Evolutionary conservation across 768 basidiomycete genomes (phyloP).

Genomic region (Xerocomellus dryophilus): DNA sequence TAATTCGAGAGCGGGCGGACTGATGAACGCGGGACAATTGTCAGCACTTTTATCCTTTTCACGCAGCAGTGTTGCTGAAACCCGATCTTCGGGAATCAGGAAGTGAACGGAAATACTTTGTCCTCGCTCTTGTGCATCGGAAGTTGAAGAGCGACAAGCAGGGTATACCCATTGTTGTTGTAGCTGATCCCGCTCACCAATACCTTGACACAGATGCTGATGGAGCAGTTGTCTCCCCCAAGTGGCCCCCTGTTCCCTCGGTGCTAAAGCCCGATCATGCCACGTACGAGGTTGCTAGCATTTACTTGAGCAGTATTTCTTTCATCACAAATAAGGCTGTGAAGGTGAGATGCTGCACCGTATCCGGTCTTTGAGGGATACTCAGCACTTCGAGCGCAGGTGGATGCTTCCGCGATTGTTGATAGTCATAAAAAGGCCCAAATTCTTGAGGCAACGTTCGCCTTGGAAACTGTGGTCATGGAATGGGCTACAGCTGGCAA

Average conservation of each 20-base stretch:
- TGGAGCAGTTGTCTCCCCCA: constrained; percentile 58
- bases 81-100: constrained; percentile 51
- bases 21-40: neutral
- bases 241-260: constrained; percentile 66
- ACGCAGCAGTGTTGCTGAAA: constrained; percentile 70
- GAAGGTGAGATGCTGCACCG: constrained; percentile 70
- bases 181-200: neutral
- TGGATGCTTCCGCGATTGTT: constrained; percentile 67
- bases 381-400: constrained; percentile 39
- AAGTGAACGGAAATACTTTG: constrained; percentile 55
- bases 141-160: constrained; percentile 53
- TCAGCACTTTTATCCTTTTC: constrained; percentile 75
- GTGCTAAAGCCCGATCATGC: constrained; percentile 47
- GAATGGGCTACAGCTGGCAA: constrained; percentile 51
- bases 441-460: constrained; percentile 54
- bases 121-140: constrained; percentile 68
- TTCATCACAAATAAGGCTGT: constrained; percentile 67
- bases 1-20: neutral
- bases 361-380: neutral
- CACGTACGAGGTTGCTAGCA: constrained; percentile 62
- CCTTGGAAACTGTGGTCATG: constrained; percentile 47
- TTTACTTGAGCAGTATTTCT: constrained; percentile 71
- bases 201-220: constrained; percentile 49
- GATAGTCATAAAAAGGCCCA: constrained; percentile 59
- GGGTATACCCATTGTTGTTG: constrained; percentile 38